Evolutionary conservation across 1,284 basidiomycete species (phyloP).

Genomic region (Irpex sp.): DNA sequence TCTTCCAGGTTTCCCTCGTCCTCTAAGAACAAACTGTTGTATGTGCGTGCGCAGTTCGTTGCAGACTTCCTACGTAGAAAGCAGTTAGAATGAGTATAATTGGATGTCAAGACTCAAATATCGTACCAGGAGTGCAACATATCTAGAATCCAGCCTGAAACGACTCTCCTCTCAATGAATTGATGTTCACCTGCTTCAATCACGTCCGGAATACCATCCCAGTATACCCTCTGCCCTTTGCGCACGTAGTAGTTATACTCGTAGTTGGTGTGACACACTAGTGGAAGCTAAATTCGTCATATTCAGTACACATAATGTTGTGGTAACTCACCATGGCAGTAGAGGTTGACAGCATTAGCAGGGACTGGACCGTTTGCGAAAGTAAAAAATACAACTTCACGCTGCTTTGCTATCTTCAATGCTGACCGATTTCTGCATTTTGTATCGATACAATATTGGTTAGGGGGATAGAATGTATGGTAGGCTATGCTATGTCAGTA

Average conservation of each 20-base stretch:
- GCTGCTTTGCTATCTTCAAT: not conserved
- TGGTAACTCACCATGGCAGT: too few relatives aligned
- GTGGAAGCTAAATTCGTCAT: too few relatives aligned
- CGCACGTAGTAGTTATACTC: slow-evolving; percentile 1
- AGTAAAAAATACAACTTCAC: not conserved
- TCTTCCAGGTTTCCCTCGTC: not conserved
- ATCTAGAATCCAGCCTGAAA: not conserved
- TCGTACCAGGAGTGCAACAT: not conserved
- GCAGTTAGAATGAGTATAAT: not conserved
- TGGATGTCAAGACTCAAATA: not conserved
- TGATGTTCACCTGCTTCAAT: slow-evolving; percentile 3
- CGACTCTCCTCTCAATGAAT: not conserved
- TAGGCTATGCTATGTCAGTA: not conserved
- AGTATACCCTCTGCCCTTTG: not conserved
- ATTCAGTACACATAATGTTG: not conserved
- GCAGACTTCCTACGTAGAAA: not conserved
- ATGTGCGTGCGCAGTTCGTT: not conserved
- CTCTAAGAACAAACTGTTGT: not conserved
- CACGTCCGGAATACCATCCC: not conserved
- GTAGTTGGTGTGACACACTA: not conserved
- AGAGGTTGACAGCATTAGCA: not conserved
- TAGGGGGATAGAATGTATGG: not conserved
- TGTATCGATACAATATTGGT: not conserved
- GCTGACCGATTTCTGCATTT: not conserved
- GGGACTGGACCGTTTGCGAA: not conserved